A percentile compares a stretch with the other conserved stretches of the same genome.
Conservation (phyloP, 192 early-diverging fungal genomes). For the Cladochytrium replicatum region DNA sequence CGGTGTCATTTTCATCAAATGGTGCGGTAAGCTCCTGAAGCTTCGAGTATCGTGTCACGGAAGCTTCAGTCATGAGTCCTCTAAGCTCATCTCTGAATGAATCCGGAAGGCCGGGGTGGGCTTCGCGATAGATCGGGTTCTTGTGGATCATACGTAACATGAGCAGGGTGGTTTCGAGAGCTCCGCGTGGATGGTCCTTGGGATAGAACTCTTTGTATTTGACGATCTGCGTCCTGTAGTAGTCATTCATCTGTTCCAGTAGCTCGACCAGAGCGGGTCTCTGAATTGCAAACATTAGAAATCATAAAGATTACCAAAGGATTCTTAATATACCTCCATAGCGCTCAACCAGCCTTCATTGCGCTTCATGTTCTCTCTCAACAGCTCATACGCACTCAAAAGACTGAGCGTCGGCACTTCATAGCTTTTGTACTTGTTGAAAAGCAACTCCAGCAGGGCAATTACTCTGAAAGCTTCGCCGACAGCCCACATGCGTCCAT, state of each 20-base stretch:
- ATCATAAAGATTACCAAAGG: slow-evolving; percentile 8
- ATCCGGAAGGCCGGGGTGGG: slow-evolving; percentile 28
- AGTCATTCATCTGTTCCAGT: slow-evolving; percentile 35
- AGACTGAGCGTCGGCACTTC: slow-evolving; percentile 32
- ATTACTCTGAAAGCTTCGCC: slow-evolving; percentile 39
- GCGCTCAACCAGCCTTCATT: slow-evolving; percentile 23
- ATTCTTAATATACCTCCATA: slow-evolving; percentile 20
- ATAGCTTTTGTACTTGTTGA: slow-evolving; percentile 35
- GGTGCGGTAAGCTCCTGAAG: slow-evolving; percentile 36
- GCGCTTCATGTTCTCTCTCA: slow-evolving; percentile 30
- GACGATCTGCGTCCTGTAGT: slow-evolving; percentile 35
- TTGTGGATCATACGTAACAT: slow-evolving; percentile 45
- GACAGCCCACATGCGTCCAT: slow-evolving; percentile 27
- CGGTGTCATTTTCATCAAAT: slow-evolving; percentile 39
- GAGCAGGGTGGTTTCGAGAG: slow-evolving; percentile 37
- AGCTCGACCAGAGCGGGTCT: slow-evolving; percentile 27
- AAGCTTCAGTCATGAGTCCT: slow-evolving; percentile 24
- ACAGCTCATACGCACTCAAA: slow-evolving; percentile 28
- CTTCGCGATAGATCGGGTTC: slow-evolving; percentile 29
- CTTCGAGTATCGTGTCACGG: slow-evolving; percentile 30
- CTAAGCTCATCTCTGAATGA: slow-evolving; percentile 33
- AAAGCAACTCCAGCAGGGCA: slow-evolving; percentile 31
- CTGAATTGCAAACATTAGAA: slow-evolving; percentile 5
- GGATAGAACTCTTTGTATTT: slow-evolving; percentile 50
- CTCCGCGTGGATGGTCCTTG: slow-evolving; percentile 38